Percentiles rank a stretch among this genome's conserved stretches.
These are phyloP conservation scores for Mortierella sp. DNA, from an alignment of 371 early-diverging fungal species.

Conservation along the genomic window DNA sequence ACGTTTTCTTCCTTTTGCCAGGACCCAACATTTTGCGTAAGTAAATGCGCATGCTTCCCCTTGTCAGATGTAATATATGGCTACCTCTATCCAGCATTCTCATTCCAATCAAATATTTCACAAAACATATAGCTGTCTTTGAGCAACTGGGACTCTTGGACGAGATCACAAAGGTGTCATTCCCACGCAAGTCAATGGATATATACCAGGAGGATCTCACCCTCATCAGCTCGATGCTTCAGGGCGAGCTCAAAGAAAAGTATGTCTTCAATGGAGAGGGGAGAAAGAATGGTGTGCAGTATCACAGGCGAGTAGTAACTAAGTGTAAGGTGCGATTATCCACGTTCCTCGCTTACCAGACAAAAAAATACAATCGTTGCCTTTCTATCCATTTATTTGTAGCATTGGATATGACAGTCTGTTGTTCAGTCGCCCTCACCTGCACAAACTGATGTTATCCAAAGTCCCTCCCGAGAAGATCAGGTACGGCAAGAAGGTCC, in stretches of 20 bases:
- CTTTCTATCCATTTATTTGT: too few species aligned
- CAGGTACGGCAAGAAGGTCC: slow-evolving; percentile 28
- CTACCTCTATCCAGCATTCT: background rate
- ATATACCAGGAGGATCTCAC: slow-evolving; percentile 30
- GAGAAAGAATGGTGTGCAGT: background rate
- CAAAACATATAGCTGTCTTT: slow-evolving; percentile 24
- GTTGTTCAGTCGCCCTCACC: slow-evolving; percentile 29
- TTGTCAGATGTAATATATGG: background rate
- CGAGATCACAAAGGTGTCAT: slow-evolving; percentile 26
- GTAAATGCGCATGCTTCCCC: background rate
- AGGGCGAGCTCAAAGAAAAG: slow-evolving; percentile 13
- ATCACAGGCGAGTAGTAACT: background rate
- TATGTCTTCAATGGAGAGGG: background rate
- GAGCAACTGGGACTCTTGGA: slow-evolving; percentile 37
- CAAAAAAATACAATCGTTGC: background rate
- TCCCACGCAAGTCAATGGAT: slow-evolving; percentile 19
- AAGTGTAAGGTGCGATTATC: background rate
- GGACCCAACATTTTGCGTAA: slow-evolving; percentile 12
- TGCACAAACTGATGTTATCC: slow-evolving; percentile 27
- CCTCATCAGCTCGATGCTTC: slow-evolving; percentile 12
- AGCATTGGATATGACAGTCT: slow-evolving; percentile 34
- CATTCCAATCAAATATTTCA: background rate
- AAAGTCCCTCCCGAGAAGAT: slow-evolving; percentile 25
- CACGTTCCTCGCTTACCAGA: background rate
- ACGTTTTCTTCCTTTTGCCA: background rate